Percentiles rank a stretch among this genome's conserved stretches.
Evolutionary conservation across 257 asterid species (phyloP).

Genomic region (Ligustrum vulgare): DNA sequence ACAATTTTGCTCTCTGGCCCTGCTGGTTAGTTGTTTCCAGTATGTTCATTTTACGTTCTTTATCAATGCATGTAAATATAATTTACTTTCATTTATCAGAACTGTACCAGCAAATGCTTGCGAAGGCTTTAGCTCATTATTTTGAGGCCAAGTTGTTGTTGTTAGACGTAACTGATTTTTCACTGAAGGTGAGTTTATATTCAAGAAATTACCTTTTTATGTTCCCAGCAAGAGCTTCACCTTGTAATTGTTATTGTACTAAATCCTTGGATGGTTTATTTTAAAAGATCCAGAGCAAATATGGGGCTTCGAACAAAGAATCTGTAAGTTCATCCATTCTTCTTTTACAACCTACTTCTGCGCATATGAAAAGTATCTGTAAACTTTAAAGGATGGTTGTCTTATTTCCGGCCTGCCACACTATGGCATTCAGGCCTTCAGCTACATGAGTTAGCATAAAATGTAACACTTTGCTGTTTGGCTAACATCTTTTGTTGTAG

Average conservation of each 20-base stretch:
- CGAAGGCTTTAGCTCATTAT: constrained; percentile 77
- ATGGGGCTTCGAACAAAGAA: constrained; percentile 52
- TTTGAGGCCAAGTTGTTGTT: constrained; percentile 68
- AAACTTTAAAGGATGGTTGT: background rate
- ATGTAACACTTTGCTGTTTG: constrained; percentile 16
- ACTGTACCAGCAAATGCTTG: constrained; percentile 76
- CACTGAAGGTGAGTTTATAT: constrained; percentile 54
- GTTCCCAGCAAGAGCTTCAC: background rate
- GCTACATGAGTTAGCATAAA: background rate
- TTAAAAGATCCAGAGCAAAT: constrained; percentile 72
- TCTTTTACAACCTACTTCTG: constrained; percentile 14
- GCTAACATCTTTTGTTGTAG: constrained; percentile 39
- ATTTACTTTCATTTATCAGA: constrained; percentile 35
- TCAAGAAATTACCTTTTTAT: background rate
- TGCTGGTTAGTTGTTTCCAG: constrained; percentile 45
- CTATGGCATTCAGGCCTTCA: background rate
- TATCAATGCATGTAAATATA: constrained; percentile 2
- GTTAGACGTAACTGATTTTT: constrained; percentile 66
- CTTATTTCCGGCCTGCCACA: background rate
- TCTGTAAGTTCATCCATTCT: constrained; percentile 47
- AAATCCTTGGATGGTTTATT: constrained; percentile 21
- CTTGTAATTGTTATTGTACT: constrained; percentile 15
- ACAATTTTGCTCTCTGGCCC: constrained; percentile 86
- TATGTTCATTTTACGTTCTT: background rate
- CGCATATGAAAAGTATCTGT: background rate